Percentiles rank a stretch among this genome's conserved stretches.
These are phyloP conservation scores for Metschnikowia borealis DNA, from an alignment of 805 yeast genomes.

Conservation along the genomic window DNA sequence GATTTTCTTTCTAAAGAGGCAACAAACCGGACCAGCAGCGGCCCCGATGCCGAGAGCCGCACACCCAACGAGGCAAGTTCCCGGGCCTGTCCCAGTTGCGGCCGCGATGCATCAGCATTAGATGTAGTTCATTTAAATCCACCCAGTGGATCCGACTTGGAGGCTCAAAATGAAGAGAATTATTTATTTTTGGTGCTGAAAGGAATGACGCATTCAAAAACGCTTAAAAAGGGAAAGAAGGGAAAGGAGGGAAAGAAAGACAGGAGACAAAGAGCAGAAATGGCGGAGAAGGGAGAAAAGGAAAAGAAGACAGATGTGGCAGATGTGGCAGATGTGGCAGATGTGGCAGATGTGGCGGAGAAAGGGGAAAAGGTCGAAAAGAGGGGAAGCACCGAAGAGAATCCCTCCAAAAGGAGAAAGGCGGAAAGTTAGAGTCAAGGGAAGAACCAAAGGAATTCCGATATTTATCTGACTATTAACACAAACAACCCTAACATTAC, in stretches of 20 bases:
- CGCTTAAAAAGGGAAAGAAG: constrained; percentile 7
- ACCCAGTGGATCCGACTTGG: constrained; percentile 7
- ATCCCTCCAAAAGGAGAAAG: too few relatives aligned
- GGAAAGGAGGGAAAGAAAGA: neutral
- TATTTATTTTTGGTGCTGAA: constrained; percentile 10
- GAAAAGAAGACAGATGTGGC: too few relatives aligned
- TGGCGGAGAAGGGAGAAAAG: too few relatives aligned
- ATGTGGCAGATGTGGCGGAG: too few relatives aligned
- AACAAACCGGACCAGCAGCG: constrained; percentile 22
- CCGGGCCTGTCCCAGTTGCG: constrained; percentile 32
- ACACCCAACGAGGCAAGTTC: neutral
- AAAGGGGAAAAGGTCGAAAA: too few relatives aligned
- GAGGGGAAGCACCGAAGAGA: too few relatives aligned
- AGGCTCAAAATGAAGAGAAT: constrained; percentile 14
- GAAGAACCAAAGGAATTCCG: too few relatives aligned
- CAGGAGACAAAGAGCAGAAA: too few relatives aligned
- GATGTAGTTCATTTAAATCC: constrained; percentile 36
- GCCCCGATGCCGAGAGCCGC: neutral
- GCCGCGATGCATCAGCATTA: constrained; percentile 12
- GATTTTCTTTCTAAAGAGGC: constrained; percentile 4
- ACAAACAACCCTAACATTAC: too few relatives aligned
- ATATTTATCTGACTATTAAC: too few relatives aligned
- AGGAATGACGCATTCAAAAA: constrained; percentile 25
- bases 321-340: too few relatives aligned
- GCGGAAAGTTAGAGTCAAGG: too few relatives aligned